A percentile compares a stretch with the other conserved stretches of the same genome.
These are phyloP conservation scores for Candida wancherniae DNA, from an alignment of 805 yeast species.

Conservation along the genomic window DNA sequence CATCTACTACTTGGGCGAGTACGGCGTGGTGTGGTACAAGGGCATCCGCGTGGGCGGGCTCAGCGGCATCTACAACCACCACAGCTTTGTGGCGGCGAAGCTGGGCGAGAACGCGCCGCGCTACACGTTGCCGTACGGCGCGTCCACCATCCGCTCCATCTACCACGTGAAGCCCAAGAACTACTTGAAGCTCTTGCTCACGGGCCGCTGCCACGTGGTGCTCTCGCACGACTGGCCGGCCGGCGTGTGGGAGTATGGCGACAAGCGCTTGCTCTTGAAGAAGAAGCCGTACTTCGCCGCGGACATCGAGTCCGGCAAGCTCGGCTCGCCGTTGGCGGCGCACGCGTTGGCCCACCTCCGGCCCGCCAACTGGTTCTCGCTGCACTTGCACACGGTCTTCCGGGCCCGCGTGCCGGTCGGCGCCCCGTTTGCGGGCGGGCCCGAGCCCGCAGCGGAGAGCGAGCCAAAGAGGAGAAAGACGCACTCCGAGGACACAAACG, in stretches of 20 bases:
- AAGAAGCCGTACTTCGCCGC: constrained; percentile 61
- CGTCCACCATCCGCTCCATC: constrained; percentile 47
- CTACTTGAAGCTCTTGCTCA: constrained; percentile 49
- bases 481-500: constrained; percentile 12
- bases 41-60: constrained; percentile 78
- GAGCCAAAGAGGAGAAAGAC: constrained; percentile 3
- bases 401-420: constrained; percentile 56
- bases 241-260: constrained; percentile 65
- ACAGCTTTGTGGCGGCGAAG: constrained; percentile 19
- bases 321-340: constrained; percentile 73
- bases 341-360: constrained; percentile 46
- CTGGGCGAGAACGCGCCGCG: constrained; percentile 1
- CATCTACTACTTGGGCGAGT: constrained; percentile 78
- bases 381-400: constrained; percentile 79
- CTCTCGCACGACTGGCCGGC: constrained; percentile 95
- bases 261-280: constrained; percentile 43
- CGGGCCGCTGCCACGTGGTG: constrained; percentile 47
- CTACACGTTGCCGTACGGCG: constrained; percentile 42
- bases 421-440: no score
- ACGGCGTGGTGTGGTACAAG: constrained; percentile 66
- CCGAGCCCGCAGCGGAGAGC: neutral
- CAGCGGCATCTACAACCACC: constrained; percentile 73
- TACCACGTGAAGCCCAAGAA: constrained; percentile 73
- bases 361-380: constrained; percentile 81
- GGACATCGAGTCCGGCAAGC: constrained; percentile 53